Base-by-base conservation (phyloP, 148 eudicot genomes). In the Silene conica region DNA sequence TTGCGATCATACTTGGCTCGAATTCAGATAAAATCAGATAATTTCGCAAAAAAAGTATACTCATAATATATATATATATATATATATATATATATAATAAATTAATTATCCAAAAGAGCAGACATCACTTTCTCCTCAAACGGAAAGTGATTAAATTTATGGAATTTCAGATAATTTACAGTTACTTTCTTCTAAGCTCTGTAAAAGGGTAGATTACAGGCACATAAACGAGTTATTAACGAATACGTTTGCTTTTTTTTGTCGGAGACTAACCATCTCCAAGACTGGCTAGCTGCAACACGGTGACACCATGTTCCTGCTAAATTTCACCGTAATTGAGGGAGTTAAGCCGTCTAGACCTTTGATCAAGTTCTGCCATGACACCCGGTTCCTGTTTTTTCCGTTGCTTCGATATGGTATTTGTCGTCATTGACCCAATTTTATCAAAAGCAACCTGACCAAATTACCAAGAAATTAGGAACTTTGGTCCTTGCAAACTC, bases 331-430 rank as follows among this genome's bases (percentile, higher is more conserved):
- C 84, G 16, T 50, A 50, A 13, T 71, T 78, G 54, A 86, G 64
- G 64, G 96, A 87, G 81, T 85, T 87, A 43, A 95, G 84, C 63
- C 97, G 84, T 79, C 90, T 88, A 34, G 82, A 41, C 81, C 98
- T 88, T 77, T 87, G 88, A 75, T 88, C 93, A 38, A 95, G 93
- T 85, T 92, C 97, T 23, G 96, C 97, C 97, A 88, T 90, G 13
- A 95, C 98, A 22, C 89, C 98, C 3, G 98, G 90, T 78, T 92
- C 96, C 80, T 92, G 98, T 88, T 95, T 95, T 71, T 92, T 95
- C 82, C 98, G 84, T 76, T 92, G 89, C 84, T 88, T 95, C 46
- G 97, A 90, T 82, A 95, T 86, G 9, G 75, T 84, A 69, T 87
- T 95, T 19, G 94, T 84, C 31, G 87, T 92, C 93, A 92, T 88